Evolutionary conservation across 345 rosid genomes (phyloP).

Genomic region (Capsella bursapastoris): DNA sequence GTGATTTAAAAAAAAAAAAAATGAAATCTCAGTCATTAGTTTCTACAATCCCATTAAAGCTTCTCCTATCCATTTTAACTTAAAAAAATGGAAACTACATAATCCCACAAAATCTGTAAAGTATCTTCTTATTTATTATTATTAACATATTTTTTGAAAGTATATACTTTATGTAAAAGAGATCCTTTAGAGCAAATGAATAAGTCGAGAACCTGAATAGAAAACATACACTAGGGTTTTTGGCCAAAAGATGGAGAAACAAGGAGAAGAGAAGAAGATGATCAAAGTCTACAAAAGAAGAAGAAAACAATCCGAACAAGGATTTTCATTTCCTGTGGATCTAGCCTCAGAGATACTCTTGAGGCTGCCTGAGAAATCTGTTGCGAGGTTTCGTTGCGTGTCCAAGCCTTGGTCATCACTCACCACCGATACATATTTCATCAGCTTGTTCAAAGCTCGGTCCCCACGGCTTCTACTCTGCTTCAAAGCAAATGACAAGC

Average conservation of each 20-base stretch:
- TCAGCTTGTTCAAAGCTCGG: background rate
- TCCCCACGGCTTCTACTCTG: background rate
- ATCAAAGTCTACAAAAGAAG: background rate
- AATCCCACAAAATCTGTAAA: background rate
- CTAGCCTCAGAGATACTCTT: slow-evolving; percentile 4
- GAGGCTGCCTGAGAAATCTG: background rate
- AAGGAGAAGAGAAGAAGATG: background rate
- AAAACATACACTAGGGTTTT: background rate
- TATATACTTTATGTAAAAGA: too few species aligned
- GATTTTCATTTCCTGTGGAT: background rate
- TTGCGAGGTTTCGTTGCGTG: slow-evolving; percentile 11
- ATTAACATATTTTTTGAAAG: background rate
- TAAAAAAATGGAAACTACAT: too few species aligned
- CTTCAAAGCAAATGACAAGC: background rate
- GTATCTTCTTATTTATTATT: too few species aligned
- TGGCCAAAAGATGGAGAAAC: background rate
- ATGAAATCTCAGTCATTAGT: too few species aligned
- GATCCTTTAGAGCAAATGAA: background rate
- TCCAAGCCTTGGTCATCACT: background rate
- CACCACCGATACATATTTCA: slow-evolving; percentile 7
- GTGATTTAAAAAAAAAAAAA: too few species aligned
- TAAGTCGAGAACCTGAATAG: background rate
- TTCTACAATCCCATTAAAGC: too few species aligned
- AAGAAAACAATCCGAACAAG: background rate
- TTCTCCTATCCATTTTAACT: too few species aligned